These are phyloP conservation scores for Sclerotinia borealis DNA, from an alignment of 2,329 filamentous ascomycete species.

Conservation along the genomic window DNA sequence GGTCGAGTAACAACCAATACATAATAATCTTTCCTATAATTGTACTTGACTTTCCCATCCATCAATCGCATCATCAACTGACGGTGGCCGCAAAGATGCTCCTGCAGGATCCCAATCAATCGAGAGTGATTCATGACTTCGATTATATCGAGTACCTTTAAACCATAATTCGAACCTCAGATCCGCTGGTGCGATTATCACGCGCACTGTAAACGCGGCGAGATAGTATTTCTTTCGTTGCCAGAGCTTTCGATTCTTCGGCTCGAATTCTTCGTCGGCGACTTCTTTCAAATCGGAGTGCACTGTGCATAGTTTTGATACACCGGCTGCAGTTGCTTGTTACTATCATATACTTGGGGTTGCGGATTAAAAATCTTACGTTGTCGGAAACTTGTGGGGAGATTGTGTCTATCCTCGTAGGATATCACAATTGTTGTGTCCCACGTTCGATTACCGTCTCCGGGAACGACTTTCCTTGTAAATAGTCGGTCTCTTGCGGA, in stretches of 20 bases:
- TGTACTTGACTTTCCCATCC: background rate
- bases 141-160: conserved; percentile 32
- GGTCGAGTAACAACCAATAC: too few relatives aligned
- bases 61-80: background rate
- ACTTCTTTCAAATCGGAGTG: conserved; percentile 38
- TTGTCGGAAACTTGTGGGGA: conserved; percentile 37
- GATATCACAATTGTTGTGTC: conserved; percentile 38
- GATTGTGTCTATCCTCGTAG: conserved; percentile 33
- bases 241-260: conserved; percentile 36
- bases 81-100: conserved; percentile 2
- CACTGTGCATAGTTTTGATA: conserved; percentile 36
- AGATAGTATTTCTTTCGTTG: conserved; percentile 36
- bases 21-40: background rate
- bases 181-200: conserved; percentile 50
- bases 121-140: conserved; percentile 13
- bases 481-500: conserved; percentile 26
- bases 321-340: conserved; percentile 32
- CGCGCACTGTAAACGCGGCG: conserved; percentile 45
- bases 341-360: background rate
- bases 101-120: conserved; percentile 14
- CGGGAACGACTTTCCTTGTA: conserved; percentile 31
- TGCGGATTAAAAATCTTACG: conserved; percentile 26
- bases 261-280: conserved; percentile 35
- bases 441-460: conserved; percentile 34
- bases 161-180: conserved; percentile 43